A percentile compares a stretch with the other conserved stretches of the same genome.
Evolutionary conservation across 2,329 filamentous ascomycete genomes (phyloP).

Genomic region (Colletotrichum liriopes): DNA sequence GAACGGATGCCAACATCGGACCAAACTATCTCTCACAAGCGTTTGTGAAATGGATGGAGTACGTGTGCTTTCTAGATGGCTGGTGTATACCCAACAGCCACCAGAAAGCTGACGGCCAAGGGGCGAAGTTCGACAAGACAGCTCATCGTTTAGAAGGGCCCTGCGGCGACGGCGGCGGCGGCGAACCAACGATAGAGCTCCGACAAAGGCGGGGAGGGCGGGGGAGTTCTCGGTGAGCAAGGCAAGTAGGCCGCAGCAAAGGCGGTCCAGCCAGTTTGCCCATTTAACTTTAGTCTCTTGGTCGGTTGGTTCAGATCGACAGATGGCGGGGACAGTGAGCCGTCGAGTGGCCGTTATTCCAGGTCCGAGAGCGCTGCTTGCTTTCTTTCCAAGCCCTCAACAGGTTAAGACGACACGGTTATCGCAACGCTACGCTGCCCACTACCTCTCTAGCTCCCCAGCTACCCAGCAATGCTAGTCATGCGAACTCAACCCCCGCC

Average conservation of each 20-base stretch:
- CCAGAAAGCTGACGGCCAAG: neutral
- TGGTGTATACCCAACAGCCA: conserved; percentile 21
- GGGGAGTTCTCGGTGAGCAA: conserved; percentile 39
- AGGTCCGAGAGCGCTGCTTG: conserved; percentile 36
- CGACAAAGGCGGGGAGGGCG: conserved; percentile 24
- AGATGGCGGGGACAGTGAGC: conserved; percentile 30
- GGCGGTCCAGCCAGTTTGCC: conserved; percentile 6
- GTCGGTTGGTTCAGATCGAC: conserved; percentile 30
- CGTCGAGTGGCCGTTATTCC: conserved; percentile 7
- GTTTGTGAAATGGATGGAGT: conserved; percentile 10
- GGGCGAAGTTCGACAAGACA: conserved; percentile 12
- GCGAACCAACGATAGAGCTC: conserved; percentile 30
- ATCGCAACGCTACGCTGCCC: conserved; percentile 23
- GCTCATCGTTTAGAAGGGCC: conserved; percentile 18
- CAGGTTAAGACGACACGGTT: conserved; percentile 10
- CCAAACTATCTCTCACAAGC: conserved; percentile 31
- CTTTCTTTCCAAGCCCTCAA: conserved; percentile 8
- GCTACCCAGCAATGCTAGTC: conserved; percentile 35
- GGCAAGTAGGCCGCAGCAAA: conserved; percentile 6
- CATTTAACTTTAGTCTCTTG: conserved; percentile 12
- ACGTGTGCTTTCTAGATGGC: conserved; percentile 3
- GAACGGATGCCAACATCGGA: conserved; percentile 25
- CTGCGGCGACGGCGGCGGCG: conserved; percentile 11
- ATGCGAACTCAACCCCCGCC: conserved; percentile 42
- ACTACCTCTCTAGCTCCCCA: conserved; percentile 22